Percentiles rank a stretch among this genome's conserved stretches.
Evolutionary conservation across 2,329 filamentous ascomycete genomes (phyloP).

Genomic region (Blumeria graminis): DNA sequence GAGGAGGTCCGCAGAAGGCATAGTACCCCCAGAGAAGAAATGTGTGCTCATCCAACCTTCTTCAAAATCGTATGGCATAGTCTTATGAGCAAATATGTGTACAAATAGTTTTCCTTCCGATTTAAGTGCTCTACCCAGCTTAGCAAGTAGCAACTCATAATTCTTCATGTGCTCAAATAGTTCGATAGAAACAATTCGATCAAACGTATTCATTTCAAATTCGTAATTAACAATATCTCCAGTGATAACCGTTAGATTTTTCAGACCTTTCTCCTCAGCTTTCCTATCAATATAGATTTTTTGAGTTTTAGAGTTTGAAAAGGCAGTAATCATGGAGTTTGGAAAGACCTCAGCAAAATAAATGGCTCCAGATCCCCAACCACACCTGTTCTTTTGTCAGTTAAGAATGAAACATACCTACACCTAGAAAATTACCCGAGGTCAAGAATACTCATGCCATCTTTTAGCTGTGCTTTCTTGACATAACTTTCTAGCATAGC

Average conservation of each 20-base stretch:
- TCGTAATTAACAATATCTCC: constrained; percentile 42
- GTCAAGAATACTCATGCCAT: constrained; percentile 16
- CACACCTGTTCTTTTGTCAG: constrained; percentile 25
- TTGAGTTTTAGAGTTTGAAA: constrained; percentile 46
- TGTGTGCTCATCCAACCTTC: constrained; percentile 51
- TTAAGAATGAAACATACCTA: background rate
- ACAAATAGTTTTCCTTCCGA: constrained; percentile 43
- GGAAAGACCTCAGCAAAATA: constrained; percentile 43
- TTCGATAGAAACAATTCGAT: constrained; percentile 43
- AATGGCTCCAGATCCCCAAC: constrained; percentile 41
- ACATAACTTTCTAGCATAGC: constrained; percentile 41
- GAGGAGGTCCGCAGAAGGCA: constrained; percentile 42
- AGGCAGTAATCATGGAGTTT: constrained; percentile 35
- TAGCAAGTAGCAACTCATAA: constrained; percentile 41
- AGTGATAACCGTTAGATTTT: constrained; percentile 38
- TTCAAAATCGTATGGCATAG: constrained; percentile 45
- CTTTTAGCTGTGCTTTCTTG: constrained; percentile 23
- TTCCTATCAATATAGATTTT: constrained; percentile 39
- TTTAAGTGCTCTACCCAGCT: constrained; percentile 33
- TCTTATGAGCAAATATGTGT: constrained; percentile 40
- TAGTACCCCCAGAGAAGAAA: constrained; percentile 52
- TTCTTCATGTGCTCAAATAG: constrained; percentile 61
- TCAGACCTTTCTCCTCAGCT: constrained; percentile 29
- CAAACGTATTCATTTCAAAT: constrained; percentile 31
- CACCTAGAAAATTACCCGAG: constrained; percentile 5